Conservation (phyloP, 495 filamentous ascomycete species). For the Neurospora sp. region DNA sequence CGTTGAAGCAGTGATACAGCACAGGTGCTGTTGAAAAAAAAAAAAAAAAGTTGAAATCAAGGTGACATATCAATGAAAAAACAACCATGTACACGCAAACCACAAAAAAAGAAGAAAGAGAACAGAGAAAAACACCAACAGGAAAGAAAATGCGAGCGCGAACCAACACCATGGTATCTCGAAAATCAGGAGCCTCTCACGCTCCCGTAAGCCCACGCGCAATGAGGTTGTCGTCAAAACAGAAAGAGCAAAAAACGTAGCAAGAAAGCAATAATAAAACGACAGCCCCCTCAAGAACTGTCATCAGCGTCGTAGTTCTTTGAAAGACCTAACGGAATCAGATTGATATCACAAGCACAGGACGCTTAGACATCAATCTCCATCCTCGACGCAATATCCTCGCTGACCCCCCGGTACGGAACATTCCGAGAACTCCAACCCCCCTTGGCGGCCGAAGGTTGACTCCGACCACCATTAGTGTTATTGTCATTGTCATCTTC, state of each 20-base stretch:
- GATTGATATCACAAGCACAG: neutral
- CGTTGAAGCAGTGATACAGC: neutral
- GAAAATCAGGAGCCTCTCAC: neutral
- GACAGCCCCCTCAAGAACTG: neutral
- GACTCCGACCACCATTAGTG: neutral
- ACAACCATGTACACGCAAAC: neutral
- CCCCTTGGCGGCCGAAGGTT: neutral
- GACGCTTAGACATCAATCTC: slow-evolving; percentile 39
- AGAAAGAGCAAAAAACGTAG: neutral
- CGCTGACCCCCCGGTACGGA: slow-evolving; percentile 57
- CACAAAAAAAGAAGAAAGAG: neutral
- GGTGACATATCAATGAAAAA: no score
- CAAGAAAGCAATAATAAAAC: neutral
- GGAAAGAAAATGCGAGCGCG: slow-evolving; percentile 2
- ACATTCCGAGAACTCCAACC: neutral
- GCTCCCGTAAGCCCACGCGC: neutral
- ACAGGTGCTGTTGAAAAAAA: neutral
- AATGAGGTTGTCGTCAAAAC: neutral
- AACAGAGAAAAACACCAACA: slow-evolving; percentile 4
- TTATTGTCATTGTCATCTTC: slow-evolving; percentile 39
- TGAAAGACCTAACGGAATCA: neutral
- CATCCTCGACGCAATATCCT: slow-evolving; percentile 64
- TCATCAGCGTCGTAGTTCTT: neutral
- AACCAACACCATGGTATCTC: neutral
- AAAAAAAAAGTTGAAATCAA: no score